Evolutionary conservation across 495 filamentous ascomycete species (phyloP), one percentile per base, ranked within the genome.

Genomic region (Viridothelium virens): DNA sequence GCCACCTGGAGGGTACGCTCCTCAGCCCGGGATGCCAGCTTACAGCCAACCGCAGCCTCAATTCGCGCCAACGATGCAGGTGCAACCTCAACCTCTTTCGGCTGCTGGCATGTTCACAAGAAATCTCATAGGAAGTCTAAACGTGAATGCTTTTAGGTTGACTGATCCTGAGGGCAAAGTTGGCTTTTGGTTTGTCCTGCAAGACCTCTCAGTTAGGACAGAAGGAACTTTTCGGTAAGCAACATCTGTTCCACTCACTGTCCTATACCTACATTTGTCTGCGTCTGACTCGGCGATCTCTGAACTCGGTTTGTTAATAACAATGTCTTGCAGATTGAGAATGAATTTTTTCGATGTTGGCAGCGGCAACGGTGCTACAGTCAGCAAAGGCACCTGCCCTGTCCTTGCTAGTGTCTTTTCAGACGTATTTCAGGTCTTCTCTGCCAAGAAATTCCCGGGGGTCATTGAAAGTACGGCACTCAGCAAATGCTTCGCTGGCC

Each of bases 381-480:
- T 96, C 67, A 97, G 94, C 75, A 87, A 85, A 36, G 89, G 88
- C 56, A 86, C 84, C 47, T 91, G 91, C 0, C 91, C 89, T 0
- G 88, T 97, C 36, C 84, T 98, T 2, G 94, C 94, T 2, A 89
- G 87, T 2, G 89, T 87, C 69, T 98, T 94, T 75, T 91, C 88
- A 44, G 90, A 96, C 14, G 82, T 85, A 18, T 97, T 98, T 82
- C 90, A 94, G 67, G 94, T 98, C 56, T 97, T 87, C 75, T 92
- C 88, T 4, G 94, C 94, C 41, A 98, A 98, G 83, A 96, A 96
- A 70, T 98, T 98, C 81, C 93, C 94, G 0, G 94, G 94, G 66
- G 94, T 98, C 1, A 95, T 96, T 69, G 93, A 97, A 74, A 93
- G 89, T 74, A 98, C 94, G 2, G 76, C 83, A n/a, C 78, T 98